Evolutionary conservation across 139 green algal species (phyloP).

Genomic region (Chlamydomonas sphaeroides): DNA sequence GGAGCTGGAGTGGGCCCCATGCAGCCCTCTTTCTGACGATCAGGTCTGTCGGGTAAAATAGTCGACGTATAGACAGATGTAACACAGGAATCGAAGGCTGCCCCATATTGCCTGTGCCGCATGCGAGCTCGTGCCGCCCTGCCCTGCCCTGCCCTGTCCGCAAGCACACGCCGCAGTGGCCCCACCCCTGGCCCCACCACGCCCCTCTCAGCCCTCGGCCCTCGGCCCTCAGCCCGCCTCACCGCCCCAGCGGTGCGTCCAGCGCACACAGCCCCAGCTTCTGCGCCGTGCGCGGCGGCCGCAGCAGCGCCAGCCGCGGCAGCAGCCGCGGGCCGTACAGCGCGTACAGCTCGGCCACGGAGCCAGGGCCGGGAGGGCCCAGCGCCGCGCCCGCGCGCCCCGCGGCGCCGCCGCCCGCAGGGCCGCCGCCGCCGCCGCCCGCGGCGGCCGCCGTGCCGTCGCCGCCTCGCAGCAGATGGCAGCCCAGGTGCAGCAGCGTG

Average conservation of each 20-base stretch:
- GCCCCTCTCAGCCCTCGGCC: too few species aligned
- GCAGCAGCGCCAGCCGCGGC: constrained; percentile 4
- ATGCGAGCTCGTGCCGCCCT: too few species aligned
- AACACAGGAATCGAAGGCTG: too few species aligned
- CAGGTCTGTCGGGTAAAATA: too few species aligned
- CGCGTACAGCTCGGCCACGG: background rate
- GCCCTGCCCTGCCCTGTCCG: too few species aligned
- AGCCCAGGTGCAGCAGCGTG: constrained; percentile 15
- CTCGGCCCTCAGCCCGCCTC: too few species aligned
- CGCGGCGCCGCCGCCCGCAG: background rate
- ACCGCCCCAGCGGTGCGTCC: constrained; percentile 16
- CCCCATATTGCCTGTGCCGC: too few species aligned
- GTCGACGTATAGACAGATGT: too few species aligned
- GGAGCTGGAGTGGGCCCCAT: too few species aligned
- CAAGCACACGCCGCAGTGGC: too few species aligned
- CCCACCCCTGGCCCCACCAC: too few species aligned
- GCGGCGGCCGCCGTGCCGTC: background rate
- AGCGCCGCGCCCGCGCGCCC: background rate
- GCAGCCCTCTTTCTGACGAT: too few species aligned
- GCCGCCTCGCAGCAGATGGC: constrained; percentile 23
- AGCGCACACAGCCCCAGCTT: background rate
- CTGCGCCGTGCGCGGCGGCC: constrained; percentile 3
- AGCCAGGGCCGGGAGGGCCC: background rate
- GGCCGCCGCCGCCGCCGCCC: background rate
- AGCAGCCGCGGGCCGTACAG: constrained; percentile 9